phyloP scores from a whole-genome alignment of 345 rosid species.

The Euphorbia pulcherrima region DNA sequence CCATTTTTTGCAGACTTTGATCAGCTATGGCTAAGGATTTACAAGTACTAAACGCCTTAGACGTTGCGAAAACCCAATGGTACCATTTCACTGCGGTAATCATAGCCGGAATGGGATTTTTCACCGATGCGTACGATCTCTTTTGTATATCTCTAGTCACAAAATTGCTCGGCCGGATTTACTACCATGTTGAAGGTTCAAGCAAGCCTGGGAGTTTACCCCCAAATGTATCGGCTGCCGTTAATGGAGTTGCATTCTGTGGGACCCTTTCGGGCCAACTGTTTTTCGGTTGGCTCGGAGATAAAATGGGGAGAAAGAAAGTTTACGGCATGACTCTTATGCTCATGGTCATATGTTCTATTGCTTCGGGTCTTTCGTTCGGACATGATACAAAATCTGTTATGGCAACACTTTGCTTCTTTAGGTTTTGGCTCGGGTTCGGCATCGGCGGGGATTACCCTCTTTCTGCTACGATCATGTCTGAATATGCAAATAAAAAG shows the following conservation, averaged over 20 bases:
- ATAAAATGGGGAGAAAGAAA: constrained; percentile 28
- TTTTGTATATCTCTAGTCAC: constrained; percentile 22
- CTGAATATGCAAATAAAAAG: constrained; percentile 30
- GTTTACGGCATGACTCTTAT: constrained; percentile 28
- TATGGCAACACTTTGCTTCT: constrained; percentile 24
- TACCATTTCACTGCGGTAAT: constrained; percentile 27
- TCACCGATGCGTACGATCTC: constrained; percentile 31
- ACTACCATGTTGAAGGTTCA: too few relatives aligned
- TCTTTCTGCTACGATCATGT: constrained; percentile 30
- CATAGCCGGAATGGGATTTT: constrained; percentile 32
- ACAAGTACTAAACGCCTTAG: constrained; percentile 25
- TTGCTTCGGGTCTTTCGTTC: constrained; percentile 29
- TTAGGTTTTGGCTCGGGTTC: constrained; percentile 33
- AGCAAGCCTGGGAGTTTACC: constrained; percentile 19
- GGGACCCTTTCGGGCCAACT: constrained; percentile 27
- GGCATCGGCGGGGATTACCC: constrained; percentile 33
- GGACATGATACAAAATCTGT: not conserved
- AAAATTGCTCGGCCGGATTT: constrained; percentile 26
- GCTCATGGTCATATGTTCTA: constrained; percentile 24
- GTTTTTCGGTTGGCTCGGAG: constrained; percentile 33
- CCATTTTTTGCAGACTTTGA: too few relatives aligned
- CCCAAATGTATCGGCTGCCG: constrained; percentile 17
- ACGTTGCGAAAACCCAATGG: constrained; percentile 23
- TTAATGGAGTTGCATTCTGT: constrained; percentile 25
- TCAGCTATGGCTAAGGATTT: too few relatives aligned